phyloP scores from a whole-genome alignment of 768 basidiomycete species.

The Sistotremastrum niveocremeum region DNA sequence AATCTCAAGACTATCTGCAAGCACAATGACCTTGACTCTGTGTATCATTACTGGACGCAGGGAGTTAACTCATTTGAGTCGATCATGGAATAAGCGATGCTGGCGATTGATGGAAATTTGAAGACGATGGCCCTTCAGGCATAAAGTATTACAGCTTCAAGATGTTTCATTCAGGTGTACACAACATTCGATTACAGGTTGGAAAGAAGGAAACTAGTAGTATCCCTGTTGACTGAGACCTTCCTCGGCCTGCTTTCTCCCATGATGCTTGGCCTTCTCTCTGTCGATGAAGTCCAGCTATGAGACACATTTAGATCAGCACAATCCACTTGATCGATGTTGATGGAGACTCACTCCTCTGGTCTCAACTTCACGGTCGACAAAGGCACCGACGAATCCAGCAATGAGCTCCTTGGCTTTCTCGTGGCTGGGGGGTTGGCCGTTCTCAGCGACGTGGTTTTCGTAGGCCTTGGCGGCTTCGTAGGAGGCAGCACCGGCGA shows the following conservation, averaged over 20 bases:
- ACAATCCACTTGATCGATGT: not conserved
- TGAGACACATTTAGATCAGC: not conserved
- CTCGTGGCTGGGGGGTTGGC: slow-evolving; percentile 34
- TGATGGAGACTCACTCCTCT: slow-evolving; percentile 30
- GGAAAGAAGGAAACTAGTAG: too few species aligned
- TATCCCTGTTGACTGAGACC: too few species aligned
- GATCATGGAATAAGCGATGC: too few species aligned
- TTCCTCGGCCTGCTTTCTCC: slow-evolving; percentile 7
- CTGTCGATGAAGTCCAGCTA: slow-evolving; percentile 33
- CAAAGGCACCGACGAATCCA: slow-evolving; percentile 38
- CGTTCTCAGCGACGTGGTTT: slow-evolving; percentile 34
- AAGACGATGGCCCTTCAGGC: too few species aligned
- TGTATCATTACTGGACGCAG: too few species aligned
- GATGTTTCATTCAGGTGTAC: too few species aligned
- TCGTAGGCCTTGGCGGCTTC: slow-evolving; percentile 58
- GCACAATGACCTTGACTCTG: too few species aligned
- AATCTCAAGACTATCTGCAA: too few species aligned
- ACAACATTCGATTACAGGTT: too few species aligned
- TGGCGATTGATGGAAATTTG: too few species aligned
- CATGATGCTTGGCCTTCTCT: slow-evolving; percentile 27
- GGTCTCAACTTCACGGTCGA: slow-evolving; percentile 43
- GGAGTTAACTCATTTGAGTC: too few species aligned
- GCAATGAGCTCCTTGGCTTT: slow-evolving; percentile 49
- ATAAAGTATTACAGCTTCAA: too few species aligned
- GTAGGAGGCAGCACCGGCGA: slow-evolving; percentile 54